phyloP scores from a whole-genome alignment of 2,329 filamentous ascomycete species.

The Sclerotinia sclerotiorum region DNA sequence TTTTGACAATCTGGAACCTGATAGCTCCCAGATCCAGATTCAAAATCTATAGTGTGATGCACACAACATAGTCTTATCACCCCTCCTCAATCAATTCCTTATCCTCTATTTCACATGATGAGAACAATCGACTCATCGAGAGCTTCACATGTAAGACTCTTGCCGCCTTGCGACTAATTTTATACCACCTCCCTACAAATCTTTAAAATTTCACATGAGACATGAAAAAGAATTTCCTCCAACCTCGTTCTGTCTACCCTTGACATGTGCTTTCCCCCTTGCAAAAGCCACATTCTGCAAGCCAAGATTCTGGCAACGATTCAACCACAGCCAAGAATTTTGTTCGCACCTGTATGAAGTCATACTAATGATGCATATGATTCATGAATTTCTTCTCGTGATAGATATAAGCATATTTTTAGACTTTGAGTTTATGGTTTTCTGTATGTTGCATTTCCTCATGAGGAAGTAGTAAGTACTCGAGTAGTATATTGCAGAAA shows the following conservation, averaged over 20 bases:
- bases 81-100: background rate
- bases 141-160: background rate
- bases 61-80: background rate
- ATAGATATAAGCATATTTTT: background rate
- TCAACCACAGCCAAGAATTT: background rate
- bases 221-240: background rate
- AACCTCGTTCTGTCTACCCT: background rate
- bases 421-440: background rate
- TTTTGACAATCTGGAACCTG: background rate
- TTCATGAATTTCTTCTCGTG: background rate
- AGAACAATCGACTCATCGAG: background rate
- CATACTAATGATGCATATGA: background rate
- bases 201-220: background rate
- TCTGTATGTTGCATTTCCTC: background rate
- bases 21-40: background rate
- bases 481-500: no score
- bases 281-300: slow-evolving; percentile 3
- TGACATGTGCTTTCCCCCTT: background rate
- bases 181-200: background rate
- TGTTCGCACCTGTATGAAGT: background rate
- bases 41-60: background rate
- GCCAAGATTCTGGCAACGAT: slow-evolving; percentile 3
- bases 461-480: background rate
- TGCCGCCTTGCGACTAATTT: no score
- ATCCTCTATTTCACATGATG: background rate